A percentile compares a stretch with the other conserved stretches of the same genome.
Evolutionary conservation across 768 basidiomycete genomes (phyloP).

Genomic region (Sarcodon sp.): DNA sequence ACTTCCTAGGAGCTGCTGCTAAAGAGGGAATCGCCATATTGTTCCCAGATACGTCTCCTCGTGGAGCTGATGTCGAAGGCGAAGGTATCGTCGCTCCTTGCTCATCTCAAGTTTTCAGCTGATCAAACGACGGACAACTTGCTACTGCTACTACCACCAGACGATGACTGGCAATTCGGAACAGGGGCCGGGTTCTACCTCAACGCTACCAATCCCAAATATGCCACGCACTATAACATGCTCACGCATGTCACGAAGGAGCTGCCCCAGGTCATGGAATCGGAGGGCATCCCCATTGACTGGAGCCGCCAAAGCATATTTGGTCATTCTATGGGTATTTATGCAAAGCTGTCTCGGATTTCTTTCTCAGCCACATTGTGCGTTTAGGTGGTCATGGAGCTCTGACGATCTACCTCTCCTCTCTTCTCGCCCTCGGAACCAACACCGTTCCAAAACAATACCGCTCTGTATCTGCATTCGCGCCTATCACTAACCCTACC

Average conservation of each 20-base stretch:
- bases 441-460: constrained; percentile 42
- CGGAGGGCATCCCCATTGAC: constrained; percentile 71
- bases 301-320: constrained; percentile 75
- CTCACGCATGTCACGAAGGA: constrained; percentile 74
- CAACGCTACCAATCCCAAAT: constrained; percentile 73
- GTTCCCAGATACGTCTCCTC: constrained; percentile 92
- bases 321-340: constrained; percentile 81
- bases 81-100: constrained; percentile 32
- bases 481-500: constrained; percentile 78
- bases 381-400: constrained; percentile 72
- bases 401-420: constrained; percentile 76
- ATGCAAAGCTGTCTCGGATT: too few species aligned
- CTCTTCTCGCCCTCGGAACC: constrained; percentile 20
- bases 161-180: background rate
- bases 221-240: constrained; percentile 78
- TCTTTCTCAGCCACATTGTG: too few species aligned
- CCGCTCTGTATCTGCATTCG: constrained; percentile 81
- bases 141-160: background rate
- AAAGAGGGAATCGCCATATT: constrained; percentile 81
- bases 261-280: constrained; percentile 67
- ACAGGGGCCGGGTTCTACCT: constrained; percentile 88
- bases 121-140: background rate
- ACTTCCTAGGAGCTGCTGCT: constrained; percentile 77
- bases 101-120: background rate
- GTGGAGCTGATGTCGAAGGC: constrained; percentile 78